Evolutionary conservation across 2,329 filamentous ascomycete genomes (phyloP).

Genomic region (Daldinia sp.): DNA sequence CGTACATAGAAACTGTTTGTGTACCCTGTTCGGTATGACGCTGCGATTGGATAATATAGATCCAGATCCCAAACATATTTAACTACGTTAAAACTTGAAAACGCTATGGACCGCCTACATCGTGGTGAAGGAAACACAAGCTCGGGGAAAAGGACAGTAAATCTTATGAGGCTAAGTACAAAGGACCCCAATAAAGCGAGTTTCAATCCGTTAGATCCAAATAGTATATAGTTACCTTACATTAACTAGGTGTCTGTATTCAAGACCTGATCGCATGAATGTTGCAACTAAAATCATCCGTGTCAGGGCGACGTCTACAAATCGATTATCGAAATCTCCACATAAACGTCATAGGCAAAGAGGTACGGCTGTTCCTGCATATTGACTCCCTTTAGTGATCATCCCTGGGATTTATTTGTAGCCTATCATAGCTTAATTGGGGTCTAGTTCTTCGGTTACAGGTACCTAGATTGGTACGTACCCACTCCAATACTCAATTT

Average conservation of each 20-base stretch:
- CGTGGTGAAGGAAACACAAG: slow-evolving; percentile 2
- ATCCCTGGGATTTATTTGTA: slow-evolving; percentile 18
- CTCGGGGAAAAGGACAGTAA: slow-evolving; percentile 1
- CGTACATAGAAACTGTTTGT: neutral
- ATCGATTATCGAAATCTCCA: slow-evolving; percentile 14
- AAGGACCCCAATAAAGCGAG: neutral
- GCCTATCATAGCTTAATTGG: slow-evolving; percentile 23
- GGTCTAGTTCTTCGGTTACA: neutral
- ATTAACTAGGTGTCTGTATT: neutral
- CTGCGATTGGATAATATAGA: neutral
- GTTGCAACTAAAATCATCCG: slow-evolving; percentile 1
- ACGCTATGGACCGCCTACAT: neutral
- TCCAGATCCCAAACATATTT: neutral
- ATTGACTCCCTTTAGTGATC: slow-evolving; percentile 33
- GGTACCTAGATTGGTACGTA: neutral
- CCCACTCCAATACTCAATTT: neutral
- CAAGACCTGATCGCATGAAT: neutral
- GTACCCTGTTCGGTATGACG: neutral
- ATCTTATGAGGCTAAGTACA: neutral
- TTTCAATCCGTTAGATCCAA: neutral
- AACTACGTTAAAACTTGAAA: neutral
- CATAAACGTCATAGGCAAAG: slow-evolving; percentile 28
- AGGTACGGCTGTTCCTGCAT: slow-evolving; percentile 36
- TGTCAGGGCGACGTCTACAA: neutral
- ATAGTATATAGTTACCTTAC: neutral